These are phyloP conservation scores for Creolimax fragrantissima DNA, from an alignment of 78 protist genomes.

Conservation along the genomic window DNA sequence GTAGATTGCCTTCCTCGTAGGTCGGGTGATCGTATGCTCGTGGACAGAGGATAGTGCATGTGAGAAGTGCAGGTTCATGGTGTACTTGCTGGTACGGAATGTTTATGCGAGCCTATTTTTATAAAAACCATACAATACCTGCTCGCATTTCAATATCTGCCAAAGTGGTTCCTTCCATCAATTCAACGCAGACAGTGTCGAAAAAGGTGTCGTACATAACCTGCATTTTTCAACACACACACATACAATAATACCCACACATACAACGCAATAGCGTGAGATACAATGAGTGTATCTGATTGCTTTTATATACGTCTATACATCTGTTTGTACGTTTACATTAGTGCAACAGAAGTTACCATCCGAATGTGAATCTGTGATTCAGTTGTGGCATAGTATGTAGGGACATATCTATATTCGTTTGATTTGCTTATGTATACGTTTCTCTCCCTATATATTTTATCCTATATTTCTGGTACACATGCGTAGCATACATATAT, in stretches of 20 bases:
- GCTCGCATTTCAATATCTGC: neutral
- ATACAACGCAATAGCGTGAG: neutral
- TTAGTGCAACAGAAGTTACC: neutral
- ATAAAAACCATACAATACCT: no score
- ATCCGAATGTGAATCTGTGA: neutral
- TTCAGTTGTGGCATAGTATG: neutral
- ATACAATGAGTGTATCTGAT: neutral
- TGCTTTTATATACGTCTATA: neutral
- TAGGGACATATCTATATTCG: neutral
- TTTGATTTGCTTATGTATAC: neutral
- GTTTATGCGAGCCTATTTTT: no score
- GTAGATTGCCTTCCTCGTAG: no score
- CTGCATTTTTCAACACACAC: neutral
- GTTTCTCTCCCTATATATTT: neutral
- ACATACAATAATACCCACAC: neutral
- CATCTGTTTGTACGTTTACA: neutral
- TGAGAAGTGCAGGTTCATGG: no score
- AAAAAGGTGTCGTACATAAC: constrained; percentile 38
- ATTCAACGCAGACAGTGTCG: constrained; percentile 61
- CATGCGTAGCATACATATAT: no score
- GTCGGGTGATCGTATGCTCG: no score
- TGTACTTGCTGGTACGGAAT: no score
- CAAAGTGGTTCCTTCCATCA: neutral
- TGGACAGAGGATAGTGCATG: no score
- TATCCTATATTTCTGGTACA: neutral